Base-by-base conservation (phyloP, 2,329 filamentous ascomycete genomes). In the Phaeoacremonium minimum region DNA sequence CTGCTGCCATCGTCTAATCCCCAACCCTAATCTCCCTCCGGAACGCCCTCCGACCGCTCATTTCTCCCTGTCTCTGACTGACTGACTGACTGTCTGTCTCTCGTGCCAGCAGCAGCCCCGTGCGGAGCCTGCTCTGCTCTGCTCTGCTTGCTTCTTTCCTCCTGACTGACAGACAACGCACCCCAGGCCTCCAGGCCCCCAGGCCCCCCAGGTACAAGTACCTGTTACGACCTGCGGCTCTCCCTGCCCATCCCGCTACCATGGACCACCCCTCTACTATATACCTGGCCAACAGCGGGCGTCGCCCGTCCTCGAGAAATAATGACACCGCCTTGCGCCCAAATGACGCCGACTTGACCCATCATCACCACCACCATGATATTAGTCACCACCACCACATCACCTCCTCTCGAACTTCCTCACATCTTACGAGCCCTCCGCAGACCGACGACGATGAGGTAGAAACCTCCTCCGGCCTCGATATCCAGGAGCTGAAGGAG, bases 391-490 rank as follows among this genome's bases (percentile, higher is more conserved):
- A 33, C n/a, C 39, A 36, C 22, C 9, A n/a, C 22, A 9, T 9
- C 22, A n/a, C n/a, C 22, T 26, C 22, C 9, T 9, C 22, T 9
- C 9, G 9, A 33, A 13, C 6, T 12, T 13, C 6, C 31, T 18
- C 31, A 14, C 41, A 38, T 35, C 42, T 36, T 18, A 36, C 40
- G 14, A 37, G 30, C 15, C 40, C 40, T 18, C 42, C 38, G 13
- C 38, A 52, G 49, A 46, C 56, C 51, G 15, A 57, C 51, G 42
- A 44, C 42, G 42, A 38, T 28, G 32, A 44, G 28, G 12, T 42
- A 31, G 42, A 44, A 13, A 8, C 38, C 18, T 29, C 12, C 28
- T 28, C 34, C 5, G 32, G 34, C n/a, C 18, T 19, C 33, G 37
- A 35, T 38, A 18, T n/a, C 12, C 20, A 38, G 29, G 26, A 32